Conservation (phyloP, 2,329 filamentous ascomycete genomes). For the Dryadomyces sulphureus region DNA sequence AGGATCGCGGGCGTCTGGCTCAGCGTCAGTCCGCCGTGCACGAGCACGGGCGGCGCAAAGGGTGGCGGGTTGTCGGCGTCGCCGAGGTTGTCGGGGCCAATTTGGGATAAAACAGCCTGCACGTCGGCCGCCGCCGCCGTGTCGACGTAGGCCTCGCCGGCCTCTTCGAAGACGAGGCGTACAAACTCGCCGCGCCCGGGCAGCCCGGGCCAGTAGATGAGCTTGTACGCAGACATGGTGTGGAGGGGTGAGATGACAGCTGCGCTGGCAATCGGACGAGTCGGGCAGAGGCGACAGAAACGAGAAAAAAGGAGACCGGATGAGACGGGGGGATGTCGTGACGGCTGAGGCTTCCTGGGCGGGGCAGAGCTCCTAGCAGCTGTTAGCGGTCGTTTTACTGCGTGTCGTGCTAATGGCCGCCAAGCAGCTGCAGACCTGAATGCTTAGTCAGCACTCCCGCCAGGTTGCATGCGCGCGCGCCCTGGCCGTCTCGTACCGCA, state of each 20-base stretch:
- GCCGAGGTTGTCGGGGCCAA: conserved; percentile 28
- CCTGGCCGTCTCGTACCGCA: too few relatives aligned
- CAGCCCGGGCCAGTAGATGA: conserved; percentile 57
- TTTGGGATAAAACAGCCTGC: conserved; percentile 30
- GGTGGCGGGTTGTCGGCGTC: conserved; percentile 46
- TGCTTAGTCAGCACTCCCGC: too few relatives aligned
- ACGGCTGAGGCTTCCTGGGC: too few relatives aligned
- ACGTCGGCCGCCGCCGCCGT: conserved; percentile 29
- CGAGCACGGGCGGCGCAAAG: conserved; percentile 53
- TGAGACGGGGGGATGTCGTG: too few relatives aligned
- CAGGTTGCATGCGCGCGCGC: too few relatives aligned
- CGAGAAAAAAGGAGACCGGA: neutral
- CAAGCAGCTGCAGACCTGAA: too few relatives aligned
- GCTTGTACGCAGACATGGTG: conserved; percentile 30
- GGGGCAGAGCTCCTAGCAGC: too few relatives aligned
- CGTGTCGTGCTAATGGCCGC: too few relatives aligned
- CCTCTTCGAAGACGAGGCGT: conserved; percentile 58
- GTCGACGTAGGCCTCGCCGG: conserved; percentile 50
- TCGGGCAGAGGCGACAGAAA: too few relatives aligned
- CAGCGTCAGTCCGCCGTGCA: conserved; percentile 45
- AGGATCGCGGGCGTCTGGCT: conserved; percentile 62
- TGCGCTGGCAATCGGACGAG: too few relatives aligned
- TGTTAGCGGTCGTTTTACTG: too few relatives aligned
- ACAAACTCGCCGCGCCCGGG: conserved; percentile 64
- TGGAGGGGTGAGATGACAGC: neutral